Evolutionary conservation across 139 green algal genomes (phyloP).

Genomic region (Yamagishiella unicocca): DNA sequence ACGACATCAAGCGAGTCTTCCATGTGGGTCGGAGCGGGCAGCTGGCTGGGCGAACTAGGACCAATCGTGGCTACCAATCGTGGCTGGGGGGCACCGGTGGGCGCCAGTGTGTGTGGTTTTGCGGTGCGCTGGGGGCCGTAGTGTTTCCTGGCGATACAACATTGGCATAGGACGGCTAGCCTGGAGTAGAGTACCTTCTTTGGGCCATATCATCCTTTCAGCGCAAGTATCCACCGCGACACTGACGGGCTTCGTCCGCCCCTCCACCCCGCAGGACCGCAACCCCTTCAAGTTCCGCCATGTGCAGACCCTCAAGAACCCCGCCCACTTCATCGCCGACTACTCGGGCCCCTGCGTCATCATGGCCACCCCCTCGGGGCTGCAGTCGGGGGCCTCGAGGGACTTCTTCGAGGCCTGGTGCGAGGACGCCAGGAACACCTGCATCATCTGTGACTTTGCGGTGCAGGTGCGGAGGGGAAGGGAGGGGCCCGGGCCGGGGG

Average conservation of each 20-base stretch:
- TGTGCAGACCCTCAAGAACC: constrained; percentile 84
- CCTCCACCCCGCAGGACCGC: constrained; percentile 45
- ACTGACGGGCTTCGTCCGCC: too few species aligned
- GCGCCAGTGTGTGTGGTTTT: too few species aligned
- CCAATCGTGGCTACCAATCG: too few species aligned
- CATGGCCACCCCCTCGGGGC: constrained; percentile 95
- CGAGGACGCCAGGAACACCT: constrained; percentile 87
- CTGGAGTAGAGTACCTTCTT: too few species aligned
- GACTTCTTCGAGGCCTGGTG: constrained; percentile 98
- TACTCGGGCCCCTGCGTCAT: constrained; percentile 94
- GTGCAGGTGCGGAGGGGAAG: constrained; percentile 79
- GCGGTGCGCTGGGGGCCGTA: too few species aligned
- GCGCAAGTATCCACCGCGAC: too few species aligned
- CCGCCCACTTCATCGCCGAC: constrained; percentile 75
- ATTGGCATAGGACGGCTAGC: too few species aligned
- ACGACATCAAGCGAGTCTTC: constrained; percentile 90
- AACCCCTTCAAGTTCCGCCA: constrained; percentile 99
- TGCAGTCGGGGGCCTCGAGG: constrained; percentile 84
- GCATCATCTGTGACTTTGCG: constrained; percentile 97
- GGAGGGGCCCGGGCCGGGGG: too few species aligned
- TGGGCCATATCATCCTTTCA: too few species aligned
- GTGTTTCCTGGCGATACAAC: too few species aligned
- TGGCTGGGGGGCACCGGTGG: too few species aligned
- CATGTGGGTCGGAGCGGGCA: constrained; percentile 55
- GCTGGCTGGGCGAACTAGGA: too few species aligned